Evolutionary conservation across 371 early-diverging fungal genomes (phyloP).

Genomic region (Mucor indicus): DNA sequence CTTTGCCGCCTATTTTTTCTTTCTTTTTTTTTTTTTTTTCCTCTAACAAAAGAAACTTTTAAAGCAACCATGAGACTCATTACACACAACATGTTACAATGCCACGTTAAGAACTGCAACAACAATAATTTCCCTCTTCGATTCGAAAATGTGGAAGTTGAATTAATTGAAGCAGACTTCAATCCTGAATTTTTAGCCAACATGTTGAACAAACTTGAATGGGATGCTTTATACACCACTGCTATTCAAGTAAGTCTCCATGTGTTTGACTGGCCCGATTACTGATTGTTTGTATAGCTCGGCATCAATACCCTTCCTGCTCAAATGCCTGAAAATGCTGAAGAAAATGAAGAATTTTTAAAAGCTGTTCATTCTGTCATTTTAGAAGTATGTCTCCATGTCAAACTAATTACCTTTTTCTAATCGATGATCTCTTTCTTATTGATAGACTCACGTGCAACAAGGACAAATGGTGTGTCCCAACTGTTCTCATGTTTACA

Average conservation of each 20-base stretch:
- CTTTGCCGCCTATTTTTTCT: too few relatives aligned
- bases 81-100: constrained; percentile 97
- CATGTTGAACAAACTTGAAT: constrained; percentile 85
- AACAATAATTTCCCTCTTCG: constrained; percentile 86
- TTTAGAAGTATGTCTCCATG: constrained; percentile 79
- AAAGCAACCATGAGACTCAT: constrained; percentile 77
- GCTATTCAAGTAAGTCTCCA: constrained; percentile 59
- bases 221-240: constrained; percentile 76
- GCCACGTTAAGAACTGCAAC: constrained; percentile 94
- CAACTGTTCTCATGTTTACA: constrained; percentile 87
- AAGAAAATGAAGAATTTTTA: constrained; percentile 72
- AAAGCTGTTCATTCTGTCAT: constrained; percentile 72
- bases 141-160: constrained; percentile 81
- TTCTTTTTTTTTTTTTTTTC: too few relatives aligned
- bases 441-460: constrained; percentile 72
- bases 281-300: constrained; percentile 35
- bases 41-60: too few relatives aligned
- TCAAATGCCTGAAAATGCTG: constrained; percentile 69
- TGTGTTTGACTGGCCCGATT: not conserved
- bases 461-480: constrained; percentile 91
- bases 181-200: constrained; percentile 83
- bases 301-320: constrained; percentile 66
- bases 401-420: too few relatives aligned
- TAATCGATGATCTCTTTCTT: too few relatives aligned
- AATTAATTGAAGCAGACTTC: constrained; percentile 80